phyloP scores from a whole-genome alignment of 176 grass and related monocot genomes.

The Avena eriantha region DNA sequence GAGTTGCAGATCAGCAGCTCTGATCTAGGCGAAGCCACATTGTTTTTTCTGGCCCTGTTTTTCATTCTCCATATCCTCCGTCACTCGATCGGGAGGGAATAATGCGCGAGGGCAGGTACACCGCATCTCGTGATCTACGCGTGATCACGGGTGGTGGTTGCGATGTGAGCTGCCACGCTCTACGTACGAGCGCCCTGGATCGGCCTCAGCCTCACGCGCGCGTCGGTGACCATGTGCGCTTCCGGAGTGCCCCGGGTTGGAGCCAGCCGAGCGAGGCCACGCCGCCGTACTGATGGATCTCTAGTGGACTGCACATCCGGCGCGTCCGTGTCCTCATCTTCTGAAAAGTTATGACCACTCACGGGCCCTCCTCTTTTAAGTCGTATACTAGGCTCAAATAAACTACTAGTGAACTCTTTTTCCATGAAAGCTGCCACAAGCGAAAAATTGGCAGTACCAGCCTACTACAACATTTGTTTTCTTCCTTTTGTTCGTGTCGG shows the following conservation, averaged over 20 bases:
- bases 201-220: neutral
- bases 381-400: neutral
- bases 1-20: conserved; percentile 5
- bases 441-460: neutral
- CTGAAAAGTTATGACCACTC: conserved; percentile 37
- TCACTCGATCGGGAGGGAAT: neutral
- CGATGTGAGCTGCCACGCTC: neutral
- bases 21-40: neutral
- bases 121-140: conserved; percentile 29
- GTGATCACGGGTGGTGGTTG: neutral
- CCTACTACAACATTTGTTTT: no score
- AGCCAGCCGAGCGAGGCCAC: conserved; percentile 10
- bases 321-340: neutral
- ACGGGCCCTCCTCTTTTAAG: conserved; percentile 25
- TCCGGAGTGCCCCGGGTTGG: neutral
- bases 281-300: neutral
- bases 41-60: neutral
- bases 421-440: neutral
- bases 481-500: no score
- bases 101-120: neutral
- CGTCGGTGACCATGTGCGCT: conserved; percentile 30
- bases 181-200: neutral
- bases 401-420: neutral
- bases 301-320: neutral
- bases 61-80: neutral